A percentile compares a stretch with the other conserved stretches of the same genome.
phyloP scores from a whole-genome alignment of 805 yeast species.

The Kodamaea kakaduensis region DNA sequence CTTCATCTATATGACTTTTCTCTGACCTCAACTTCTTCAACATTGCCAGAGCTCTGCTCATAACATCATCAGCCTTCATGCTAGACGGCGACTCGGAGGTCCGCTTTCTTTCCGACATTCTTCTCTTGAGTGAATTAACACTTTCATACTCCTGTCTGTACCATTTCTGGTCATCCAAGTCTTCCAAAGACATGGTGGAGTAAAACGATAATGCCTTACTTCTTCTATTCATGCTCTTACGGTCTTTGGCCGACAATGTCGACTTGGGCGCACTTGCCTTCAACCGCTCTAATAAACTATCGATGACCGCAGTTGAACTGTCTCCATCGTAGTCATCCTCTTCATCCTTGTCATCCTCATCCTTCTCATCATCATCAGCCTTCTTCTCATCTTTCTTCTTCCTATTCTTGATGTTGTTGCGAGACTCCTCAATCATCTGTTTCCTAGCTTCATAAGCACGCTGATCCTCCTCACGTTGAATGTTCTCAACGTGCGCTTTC shows the following conservation, averaged over 20 bases:
- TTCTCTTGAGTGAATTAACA: slow-evolving; percentile 32
- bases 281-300: slow-evolving; percentile 27
- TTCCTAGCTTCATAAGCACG: slow-evolving; percentile 37
- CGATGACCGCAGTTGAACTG: slow-evolving; percentile 26
- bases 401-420: slow-evolving; percentile 10
- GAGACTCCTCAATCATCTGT: slow-evolving; percentile 27
- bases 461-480: slow-evolving; percentile 77
- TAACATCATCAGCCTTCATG: slow-evolving; percentile 22
- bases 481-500: slow-evolving; percentile 74
- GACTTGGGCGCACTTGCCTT: slow-evolving; percentile 26
- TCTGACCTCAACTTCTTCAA: slow-evolving; percentile 25
- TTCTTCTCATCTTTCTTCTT: slow-evolving; percentile 10
- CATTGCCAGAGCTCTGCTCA: slow-evolving; percentile 41
- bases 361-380: slow-evolving; percentile 16
- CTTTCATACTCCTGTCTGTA: slow-evolving; percentile 31
- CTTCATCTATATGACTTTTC: background rate
- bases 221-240: slow-evolving; percentile 21
- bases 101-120: slow-evolving; percentile 34
- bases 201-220: slow-evolving; percentile 34
- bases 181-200: slow-evolving; percentile 26
- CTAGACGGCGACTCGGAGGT: slow-evolving; percentile 7
- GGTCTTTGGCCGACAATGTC: slow-evolving; percentile 14
- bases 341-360: slow-evolving; percentile 13
- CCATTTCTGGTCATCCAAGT: slow-evolving; percentile 13
- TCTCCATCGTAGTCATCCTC: slow-evolving; percentile 14